Conservation (phyloP, 805 yeast genomes). For the Vanderwaltozyma polyspora region DNA sequence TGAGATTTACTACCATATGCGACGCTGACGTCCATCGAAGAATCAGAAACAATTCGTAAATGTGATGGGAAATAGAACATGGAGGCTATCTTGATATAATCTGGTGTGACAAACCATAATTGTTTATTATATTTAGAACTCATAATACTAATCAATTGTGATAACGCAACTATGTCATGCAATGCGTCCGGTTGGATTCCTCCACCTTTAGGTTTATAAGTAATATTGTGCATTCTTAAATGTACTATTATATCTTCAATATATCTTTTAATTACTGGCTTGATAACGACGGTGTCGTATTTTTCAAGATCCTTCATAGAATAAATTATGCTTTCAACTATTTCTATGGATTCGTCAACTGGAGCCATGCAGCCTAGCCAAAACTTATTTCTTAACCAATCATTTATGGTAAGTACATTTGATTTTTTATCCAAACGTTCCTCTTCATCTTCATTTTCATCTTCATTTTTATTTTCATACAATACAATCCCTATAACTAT, state of each 20-base stretch:
- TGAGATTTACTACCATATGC: slow-evolving; percentile 23
- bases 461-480: no score
- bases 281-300: background rate
- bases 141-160: slow-evolving; percentile 31
- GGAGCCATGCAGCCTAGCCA: slow-evolving; percentile 22
- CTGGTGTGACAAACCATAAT: slow-evolving; percentile 38
- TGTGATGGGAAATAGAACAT: slow-evolving; percentile 38
- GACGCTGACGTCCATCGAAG: slow-evolving; percentile 23
- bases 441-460: no score
- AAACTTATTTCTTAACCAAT: slow-evolving; percentile 34
- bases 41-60: slow-evolving; percentile 37
- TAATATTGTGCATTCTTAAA: slow-evolving; percentile 44
- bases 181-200: slow-evolving; percentile 42
- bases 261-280: slow-evolving; percentile 28
- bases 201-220: slow-evolving; percentile 29
- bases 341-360: background rate
- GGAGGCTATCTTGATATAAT: slow-evolving; percentile 39
- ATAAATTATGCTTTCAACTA: background rate
- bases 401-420: slow-evolving; percentile 5
- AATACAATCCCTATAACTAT: no score
- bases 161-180: slow-evolving; percentile 32
- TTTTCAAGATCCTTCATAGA: no score
- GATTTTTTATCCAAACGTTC: background rate
- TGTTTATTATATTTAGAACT: slow-evolving; percentile 18
- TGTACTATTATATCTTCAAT: slow-evolving; percentile 48